Evolutionary conservation across 2,329 filamentous ascomycete genomes (phyloP).

Genomic region (Fusarium anguioides): DNA sequence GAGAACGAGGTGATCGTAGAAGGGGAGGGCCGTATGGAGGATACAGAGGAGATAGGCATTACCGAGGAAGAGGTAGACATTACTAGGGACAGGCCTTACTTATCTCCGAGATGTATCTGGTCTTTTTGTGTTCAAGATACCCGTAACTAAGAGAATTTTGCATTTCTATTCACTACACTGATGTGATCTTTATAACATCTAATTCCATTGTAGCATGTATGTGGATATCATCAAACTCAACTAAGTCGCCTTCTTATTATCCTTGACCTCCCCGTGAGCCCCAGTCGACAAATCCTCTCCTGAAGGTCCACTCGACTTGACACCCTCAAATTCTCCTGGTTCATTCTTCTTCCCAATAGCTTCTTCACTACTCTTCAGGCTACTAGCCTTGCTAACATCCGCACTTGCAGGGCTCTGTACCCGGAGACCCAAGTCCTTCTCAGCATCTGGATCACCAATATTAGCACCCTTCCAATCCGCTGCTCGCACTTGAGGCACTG

Average conservation of each 20-base stretch:
- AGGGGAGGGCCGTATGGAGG: constrained; percentile 51
- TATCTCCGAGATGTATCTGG: background rate
- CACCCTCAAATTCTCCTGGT: constrained; percentile 45
- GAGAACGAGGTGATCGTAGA: constrained; percentile 49
- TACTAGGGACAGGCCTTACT: constrained; percentile 30
- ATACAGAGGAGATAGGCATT: constrained; percentile 50
- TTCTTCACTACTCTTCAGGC: constrained; percentile 60
- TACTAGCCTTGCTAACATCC: constrained; percentile 78
- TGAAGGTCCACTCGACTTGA: constrained; percentile 52
- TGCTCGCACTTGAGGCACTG: constrained; percentile 74
- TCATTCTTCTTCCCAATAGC: constrained; percentile 20
- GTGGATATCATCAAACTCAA: constrained; percentile 18
- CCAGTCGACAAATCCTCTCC: constrained; percentile 49
- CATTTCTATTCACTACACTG: background rate
- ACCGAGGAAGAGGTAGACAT: constrained; percentile 50
- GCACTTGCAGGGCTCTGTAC: constrained; percentile 72
- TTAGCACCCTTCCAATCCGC: constrained; percentile 79
- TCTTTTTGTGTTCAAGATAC: constrained; percentile 23
- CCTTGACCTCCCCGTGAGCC: constrained; percentile 10
- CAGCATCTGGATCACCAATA: constrained; percentile 53
- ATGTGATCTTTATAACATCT: background rate
- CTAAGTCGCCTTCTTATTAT: background rate
- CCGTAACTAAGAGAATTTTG: background rate
- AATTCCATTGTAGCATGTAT: background rate
- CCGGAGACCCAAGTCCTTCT: constrained; percentile 76